Base-by-base conservation (phyloP, 1,284 basidiomycete species). In the Tilletia setariae region DNA sequence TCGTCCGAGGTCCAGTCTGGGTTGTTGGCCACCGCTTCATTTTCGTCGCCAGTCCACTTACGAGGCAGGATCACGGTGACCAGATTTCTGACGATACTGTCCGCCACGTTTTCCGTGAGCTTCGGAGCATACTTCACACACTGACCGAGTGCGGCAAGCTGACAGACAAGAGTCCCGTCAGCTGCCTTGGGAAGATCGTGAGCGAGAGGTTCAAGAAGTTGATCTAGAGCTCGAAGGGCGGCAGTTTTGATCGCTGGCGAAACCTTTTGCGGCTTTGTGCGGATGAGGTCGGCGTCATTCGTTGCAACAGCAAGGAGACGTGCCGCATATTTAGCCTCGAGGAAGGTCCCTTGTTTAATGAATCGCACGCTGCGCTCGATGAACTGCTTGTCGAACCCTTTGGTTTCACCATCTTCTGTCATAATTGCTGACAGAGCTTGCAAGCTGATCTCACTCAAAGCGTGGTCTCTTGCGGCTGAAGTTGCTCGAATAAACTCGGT, bases 291-390 rank as follows among this genome's bases (percentile, higher is more conserved):
- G 16, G 28, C 35, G 15, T 59, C 56, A 25, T 30, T n/a, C 19
- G 30, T 35, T 4, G 56, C 56, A 30, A 61, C 28, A 35, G 56
- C 56, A 9, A 97, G 78, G 62, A 94, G 85, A 28, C 93, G 88
- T 0, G 91, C 88, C 0, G 93, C 92, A 82, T 92, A 94, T 82
- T 98, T 98, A 23, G 93, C 91, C 76, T 91, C 89, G 21, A 87
- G 85, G 21, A 85, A 85, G 42, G 90, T 88, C 0, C 88, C 86
- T 11, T 88, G 86, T 42, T 89, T 81, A 0, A 88, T 90, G 73
- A 89, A 87, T 35, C 87, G 85, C 66, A 84, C 84, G 8, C 91
- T 85, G 16, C 89, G 86, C 44, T 94, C 91, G 9, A 89, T 82
- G 0, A 89, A 72, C 66, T 78, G 78, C 51, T 79, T 83, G 70